phyloP scores from a whole-genome alignment of 2,329 filamentous ascomycete species.

The Alternaria infectoria region DNA sequence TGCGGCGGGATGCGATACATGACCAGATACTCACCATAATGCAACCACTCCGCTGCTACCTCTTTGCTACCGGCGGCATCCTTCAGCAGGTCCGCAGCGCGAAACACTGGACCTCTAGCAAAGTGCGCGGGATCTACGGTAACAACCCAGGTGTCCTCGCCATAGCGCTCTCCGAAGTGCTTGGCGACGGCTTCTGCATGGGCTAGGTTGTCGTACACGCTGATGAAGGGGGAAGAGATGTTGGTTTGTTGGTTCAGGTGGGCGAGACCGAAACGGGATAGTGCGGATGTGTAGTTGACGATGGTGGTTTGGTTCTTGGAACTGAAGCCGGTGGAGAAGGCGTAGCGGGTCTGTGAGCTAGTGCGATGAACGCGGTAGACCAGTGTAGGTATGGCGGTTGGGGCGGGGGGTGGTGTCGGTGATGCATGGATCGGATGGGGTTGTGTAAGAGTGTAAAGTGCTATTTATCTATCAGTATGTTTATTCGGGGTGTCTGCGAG shows the following conservation, averaged over 20 bases:
- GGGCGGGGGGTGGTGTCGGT: conserved; percentile 13
- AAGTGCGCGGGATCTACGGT: conserved; percentile 40
- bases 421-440: not conserved
- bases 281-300: conserved; percentile 28
- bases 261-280: conserved; percentile 37
- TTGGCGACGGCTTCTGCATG: conserved; percentile 39
- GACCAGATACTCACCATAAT: conserved; percentile 44
- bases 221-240: conserved; percentile 44
- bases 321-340: conserved; percentile 39
- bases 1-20: conserved; percentile 44
- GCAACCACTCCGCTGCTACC: conserved; percentile 26
- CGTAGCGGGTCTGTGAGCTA: conserved; percentile 39
- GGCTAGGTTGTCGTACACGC: conserved; percentile 34
- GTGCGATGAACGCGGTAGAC: conserved; percentile 43
- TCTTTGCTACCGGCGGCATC: conserved; percentile 4
- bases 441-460: conserved; percentile 12
- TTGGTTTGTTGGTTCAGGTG: conserved; percentile 44
- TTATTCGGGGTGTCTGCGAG: not conserved
- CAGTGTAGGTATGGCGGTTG: conserved; percentile 29
- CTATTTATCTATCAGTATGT: conserved; percentile 3
- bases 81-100: conserved; percentile 38
- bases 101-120: conserved; percentile 40
- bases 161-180: conserved; percentile 23
- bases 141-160: conserved; percentile 34
- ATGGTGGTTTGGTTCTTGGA: conserved; percentile 47